These are phyloP conservation scores for Populus hybrid DNA, from an alignment of 441 rosid genomes.

Conservation along the genomic window DNA sequence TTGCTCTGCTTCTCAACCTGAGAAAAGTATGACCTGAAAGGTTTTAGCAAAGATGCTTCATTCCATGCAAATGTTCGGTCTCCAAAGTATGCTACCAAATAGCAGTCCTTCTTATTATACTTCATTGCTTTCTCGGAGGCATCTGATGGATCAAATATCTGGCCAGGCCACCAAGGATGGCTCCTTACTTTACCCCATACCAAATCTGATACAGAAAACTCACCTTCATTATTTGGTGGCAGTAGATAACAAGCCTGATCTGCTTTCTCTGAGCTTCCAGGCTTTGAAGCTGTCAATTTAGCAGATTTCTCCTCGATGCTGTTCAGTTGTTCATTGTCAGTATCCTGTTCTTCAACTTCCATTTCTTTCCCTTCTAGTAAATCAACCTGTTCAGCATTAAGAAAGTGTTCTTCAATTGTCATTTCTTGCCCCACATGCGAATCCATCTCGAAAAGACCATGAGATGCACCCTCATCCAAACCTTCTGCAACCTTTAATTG, in stretches of 20 bases:
- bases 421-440: constrained; percentile 27
- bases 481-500: constrained; percentile 21
- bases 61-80: constrained; percentile 84
- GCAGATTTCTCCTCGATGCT: constrained; percentile 23
- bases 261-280: constrained; percentile 20
- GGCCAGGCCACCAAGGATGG: constrained; percentile 96
- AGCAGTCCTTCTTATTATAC: constrained; percentile 36
- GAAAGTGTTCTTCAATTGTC: constrained; percentile 31
- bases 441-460: constrained; percentile 26
- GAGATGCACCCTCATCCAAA: constrained; percentile 18
- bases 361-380: constrained; percentile 28
- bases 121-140: constrained; percentile 68
- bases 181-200: constrained; percentile 80
- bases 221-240: constrained; percentile 36
- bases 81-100: constrained; percentile 42
- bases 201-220: constrained; percentile 63
- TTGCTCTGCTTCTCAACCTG: constrained; percentile 52
- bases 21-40: constrained; percentile 58
- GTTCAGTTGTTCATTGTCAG: constrained; percentile 23
- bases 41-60: constrained; percentile 57
- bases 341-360: constrained; percentile 37
- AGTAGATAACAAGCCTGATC: constrained; percentile 41
- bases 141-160: constrained; percentile 58
- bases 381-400: constrained; percentile 30
- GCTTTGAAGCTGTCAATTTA: constrained; percentile 18